Percentiles rank a stretch among this genome's conserved stretches.
Evolutionary conservation across 2,329 filamentous ascomycete species (phyloP).

Genomic region (Herpotrichia juniperi): DNA sequence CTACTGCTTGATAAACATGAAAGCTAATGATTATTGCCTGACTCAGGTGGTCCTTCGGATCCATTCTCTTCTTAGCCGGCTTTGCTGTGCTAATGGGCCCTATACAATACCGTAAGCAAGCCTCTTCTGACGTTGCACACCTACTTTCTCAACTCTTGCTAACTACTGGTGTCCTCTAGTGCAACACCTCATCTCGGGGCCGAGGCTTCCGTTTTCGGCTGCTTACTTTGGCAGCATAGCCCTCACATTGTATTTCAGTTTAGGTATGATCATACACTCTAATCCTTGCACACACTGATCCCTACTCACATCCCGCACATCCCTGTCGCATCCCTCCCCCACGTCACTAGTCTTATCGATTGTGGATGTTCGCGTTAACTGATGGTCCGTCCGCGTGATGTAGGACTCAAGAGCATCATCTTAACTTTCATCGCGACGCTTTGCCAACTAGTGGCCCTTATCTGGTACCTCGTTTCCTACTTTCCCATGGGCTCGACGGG

Average conservation of each 20-base stretch:
- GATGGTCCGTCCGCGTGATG: conserved; percentile 43
- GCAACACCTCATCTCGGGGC: conserved; percentile 81
- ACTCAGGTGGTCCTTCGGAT: conserved; percentile 91
- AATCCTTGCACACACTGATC: conserved; percentile 23
- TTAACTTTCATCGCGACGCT: conserved; percentile 86
- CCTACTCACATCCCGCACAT: conserved; percentile 23
- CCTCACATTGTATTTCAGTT: conserved; percentile 91
- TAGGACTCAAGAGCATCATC: conserved; percentile 79
- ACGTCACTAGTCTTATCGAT: conserved; percentile 39
- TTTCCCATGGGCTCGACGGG: conserved; percentile 96
- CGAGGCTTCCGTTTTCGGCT: conserved; percentile 88
- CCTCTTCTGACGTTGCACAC: conserved; percentile 18
- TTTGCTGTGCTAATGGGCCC: conserved; percentile 82
- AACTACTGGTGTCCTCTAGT: conserved; percentile 44
- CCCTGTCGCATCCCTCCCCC: conserved; percentile 32
- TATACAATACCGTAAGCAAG: conserved; percentile 67
- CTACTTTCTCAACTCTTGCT: conserved; percentile 19
- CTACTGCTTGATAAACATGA: conserved; percentile 29
- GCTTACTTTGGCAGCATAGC: conserved; percentile 94
- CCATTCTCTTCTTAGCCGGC: conserved; percentile 73
- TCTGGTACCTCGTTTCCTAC: conserved; percentile 97
- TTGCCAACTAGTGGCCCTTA: conserved; percentile 78
- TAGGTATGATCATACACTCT: conserved; percentile 2
- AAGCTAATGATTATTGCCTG: conserved; percentile 41
- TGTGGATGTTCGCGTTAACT: conserved; percentile 40